phyloP scores from a whole-genome alignment of 495 filamentous ascomycete species.

The Physcia stellaris region DNA sequence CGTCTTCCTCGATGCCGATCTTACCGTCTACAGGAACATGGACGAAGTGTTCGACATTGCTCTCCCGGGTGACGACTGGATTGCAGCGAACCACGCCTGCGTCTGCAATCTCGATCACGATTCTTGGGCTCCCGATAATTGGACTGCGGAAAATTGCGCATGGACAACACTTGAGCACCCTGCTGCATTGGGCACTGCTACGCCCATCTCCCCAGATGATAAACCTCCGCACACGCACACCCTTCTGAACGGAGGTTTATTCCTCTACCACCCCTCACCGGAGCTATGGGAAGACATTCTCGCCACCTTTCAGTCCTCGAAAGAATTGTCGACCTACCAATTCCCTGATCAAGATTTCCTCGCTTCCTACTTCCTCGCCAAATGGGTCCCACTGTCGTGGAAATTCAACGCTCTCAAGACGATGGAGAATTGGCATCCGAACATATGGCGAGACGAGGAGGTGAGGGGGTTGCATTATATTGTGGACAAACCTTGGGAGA shows the following conservation, averaged over 20 bases:
- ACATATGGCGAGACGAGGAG: constrained; percentile 39
- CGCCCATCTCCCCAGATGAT: constrained; percentile 11
- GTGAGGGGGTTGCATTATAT: constrained; percentile 39
- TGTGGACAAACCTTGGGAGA: constrained; percentile 43
- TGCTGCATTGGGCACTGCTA: constrained; percentile 15
- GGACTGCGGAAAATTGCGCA: constrained; percentile 35
- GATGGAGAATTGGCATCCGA: constrained; percentile 34
- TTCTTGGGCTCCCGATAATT: constrained; percentile 32
- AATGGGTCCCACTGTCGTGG: constrained; percentile 31
- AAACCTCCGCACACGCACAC: constrained; percentile 20
- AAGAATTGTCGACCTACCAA: constrained; percentile 22
- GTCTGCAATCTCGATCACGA: constrained; percentile 37
- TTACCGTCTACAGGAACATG: constrained; percentile 31
- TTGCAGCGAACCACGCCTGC: constrained; percentile 37
- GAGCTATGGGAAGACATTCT: constrained; percentile 26
- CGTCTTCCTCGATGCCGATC: constrained; percentile 38
- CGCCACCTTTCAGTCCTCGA: constrained; percentile 22
- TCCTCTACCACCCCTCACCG: constrained; percentile 32
- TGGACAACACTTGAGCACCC: constrained; percentile 29
- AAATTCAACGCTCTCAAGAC: constrained; percentile 43
- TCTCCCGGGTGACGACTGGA: constrained; percentile 22
- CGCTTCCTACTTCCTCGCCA: constrained; percentile 27
- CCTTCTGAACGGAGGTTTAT: constrained; percentile 59
- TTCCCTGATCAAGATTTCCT: constrained; percentile 45
- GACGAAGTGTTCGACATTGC: constrained; percentile 28